These are phyloP conservation scores for Steccherinum ochraceum DNA, from an alignment of 768 basidiomycete species.

Conservation along the genomic window DNA sequence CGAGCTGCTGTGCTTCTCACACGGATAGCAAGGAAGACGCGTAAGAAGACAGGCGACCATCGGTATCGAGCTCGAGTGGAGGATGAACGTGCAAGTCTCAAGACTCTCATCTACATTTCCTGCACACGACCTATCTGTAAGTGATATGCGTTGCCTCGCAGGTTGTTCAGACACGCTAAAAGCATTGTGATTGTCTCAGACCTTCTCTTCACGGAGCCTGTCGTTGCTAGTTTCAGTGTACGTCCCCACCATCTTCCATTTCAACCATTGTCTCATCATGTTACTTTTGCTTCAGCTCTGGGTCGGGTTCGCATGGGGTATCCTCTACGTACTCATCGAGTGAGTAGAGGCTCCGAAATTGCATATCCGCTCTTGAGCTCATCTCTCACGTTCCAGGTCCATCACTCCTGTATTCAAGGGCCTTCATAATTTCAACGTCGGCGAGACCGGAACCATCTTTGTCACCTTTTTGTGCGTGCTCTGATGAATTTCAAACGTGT, in stretches of 20 bases:
- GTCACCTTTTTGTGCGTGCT: conserved; percentile 40
- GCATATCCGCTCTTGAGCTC: too few species aligned
- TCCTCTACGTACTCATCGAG: conserved; percentile 64
- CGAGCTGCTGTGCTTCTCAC: conserved; percentile 65
- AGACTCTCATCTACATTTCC: conserved; percentile 60
- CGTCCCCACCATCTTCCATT: conserved; percentile 13
- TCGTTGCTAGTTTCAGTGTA: conserved; percentile 70
- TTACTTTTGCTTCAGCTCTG: conserved; percentile 40
- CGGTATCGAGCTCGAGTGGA: conserved; percentile 61
- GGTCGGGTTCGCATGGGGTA: conserved; percentile 73
- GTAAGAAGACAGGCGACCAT: conserved; percentile 59
- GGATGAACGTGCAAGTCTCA: conserved; percentile 49
- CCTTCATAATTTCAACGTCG: conserved; percentile 54
- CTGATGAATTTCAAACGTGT: not conserved
- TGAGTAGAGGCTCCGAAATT: conserved; percentile 21
- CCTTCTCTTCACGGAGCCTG: conserved; percentile 64
- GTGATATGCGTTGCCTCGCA: too few species aligned
- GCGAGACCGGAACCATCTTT: conserved; percentile 56
- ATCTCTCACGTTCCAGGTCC: conserved; percentile 32
- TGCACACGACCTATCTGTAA: conserved; percentile 66
- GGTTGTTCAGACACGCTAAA: too few species aligned
- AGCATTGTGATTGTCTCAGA: conserved; percentile 39
- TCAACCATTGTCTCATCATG: too few species aligned
- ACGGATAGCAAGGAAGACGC: conserved; percentile 51
- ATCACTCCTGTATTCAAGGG: conserved; percentile 48